Percentiles rank a stretch among this genome's conserved stretches.
Conservation (phyloP, 345 rosid species). For the Brassica rapa region DNA sequence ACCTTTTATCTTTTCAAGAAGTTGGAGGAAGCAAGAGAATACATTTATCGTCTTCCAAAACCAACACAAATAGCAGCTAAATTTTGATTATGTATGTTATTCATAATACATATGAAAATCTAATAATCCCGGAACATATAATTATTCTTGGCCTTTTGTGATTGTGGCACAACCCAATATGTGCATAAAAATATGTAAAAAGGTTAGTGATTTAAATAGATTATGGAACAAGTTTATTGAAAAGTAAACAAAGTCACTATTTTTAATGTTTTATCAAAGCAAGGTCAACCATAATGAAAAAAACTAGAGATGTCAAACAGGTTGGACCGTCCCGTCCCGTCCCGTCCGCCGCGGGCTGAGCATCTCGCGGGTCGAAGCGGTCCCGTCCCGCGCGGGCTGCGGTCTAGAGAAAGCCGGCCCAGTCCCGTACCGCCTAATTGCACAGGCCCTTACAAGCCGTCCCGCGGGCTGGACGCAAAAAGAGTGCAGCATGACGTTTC, state of each 20-base stretch:
- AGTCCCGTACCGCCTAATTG: too few relatives aligned
- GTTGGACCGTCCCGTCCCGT: too few relatives aligned
- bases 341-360: too few relatives aligned
- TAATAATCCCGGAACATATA: neutral
- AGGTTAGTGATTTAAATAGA: neutral
- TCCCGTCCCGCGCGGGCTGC: too few relatives aligned
- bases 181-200: neutral
- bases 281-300: neutral
- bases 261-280: neutral
- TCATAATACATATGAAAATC: neutral
- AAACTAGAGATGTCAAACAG: too few relatives aligned
- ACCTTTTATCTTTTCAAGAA: constrained; percentile 65
- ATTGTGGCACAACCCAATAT: neutral
- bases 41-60: neutral
- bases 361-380: too few relatives aligned
- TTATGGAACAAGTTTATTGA: too few relatives aligned
- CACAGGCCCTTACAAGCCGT: too few relatives aligned
- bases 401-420: too few relatives aligned
- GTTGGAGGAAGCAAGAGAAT: constrained; percentile 33
- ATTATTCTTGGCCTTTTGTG: neutral
- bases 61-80: neutral
- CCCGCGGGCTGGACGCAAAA: too few relatives aligned
- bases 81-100: neutral
- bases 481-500: too few relatives aligned
- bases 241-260: too few relatives aligned